These are phyloP conservation scores for Trichophaea hybrida DNA, from an alignment of 2,329 filamentous ascomycete species.

Conservation along the genomic window DNA sequence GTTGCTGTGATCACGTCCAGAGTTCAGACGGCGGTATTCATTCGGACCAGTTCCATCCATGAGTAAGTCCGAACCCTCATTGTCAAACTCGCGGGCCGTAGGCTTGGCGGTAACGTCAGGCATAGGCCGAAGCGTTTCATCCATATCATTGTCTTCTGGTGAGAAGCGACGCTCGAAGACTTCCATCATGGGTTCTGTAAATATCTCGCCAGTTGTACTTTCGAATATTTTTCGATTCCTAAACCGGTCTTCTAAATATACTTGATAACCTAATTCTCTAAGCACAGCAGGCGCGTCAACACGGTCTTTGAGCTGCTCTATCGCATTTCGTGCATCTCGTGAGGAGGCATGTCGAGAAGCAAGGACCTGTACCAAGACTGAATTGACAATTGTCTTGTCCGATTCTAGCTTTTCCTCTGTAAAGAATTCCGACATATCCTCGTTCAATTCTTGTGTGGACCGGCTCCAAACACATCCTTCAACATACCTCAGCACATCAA, in stretches of 20 bases:
- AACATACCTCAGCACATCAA: conserved; percentile 12
- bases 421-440: neutral
- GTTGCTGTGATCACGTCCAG: neutral
- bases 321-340: neutral
- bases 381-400: neutral
- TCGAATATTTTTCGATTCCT: neutral
- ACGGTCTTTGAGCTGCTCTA: neutral
- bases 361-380: neutral
- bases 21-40: neutral
- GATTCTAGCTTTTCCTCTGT: neutral
- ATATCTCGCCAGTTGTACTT: neutral
- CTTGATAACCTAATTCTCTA: conserved; percentile 1
- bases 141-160: neutral
- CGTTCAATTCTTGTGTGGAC: neutral
- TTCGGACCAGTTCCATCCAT: neutral
- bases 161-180: conserved; percentile 1
- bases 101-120: neutral
- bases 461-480: conserved; percentile 16
- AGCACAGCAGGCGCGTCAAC: neutral
- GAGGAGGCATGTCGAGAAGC: neutral
- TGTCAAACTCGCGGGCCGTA: neutral
- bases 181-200: neutral
- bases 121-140: neutral
- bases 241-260: neutral
- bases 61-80: neutral